Evolutionary conservation across 2,329 filamentous ascomycete species (phyloP).

Genomic region (Dryadomyces sulphureus): DNA sequence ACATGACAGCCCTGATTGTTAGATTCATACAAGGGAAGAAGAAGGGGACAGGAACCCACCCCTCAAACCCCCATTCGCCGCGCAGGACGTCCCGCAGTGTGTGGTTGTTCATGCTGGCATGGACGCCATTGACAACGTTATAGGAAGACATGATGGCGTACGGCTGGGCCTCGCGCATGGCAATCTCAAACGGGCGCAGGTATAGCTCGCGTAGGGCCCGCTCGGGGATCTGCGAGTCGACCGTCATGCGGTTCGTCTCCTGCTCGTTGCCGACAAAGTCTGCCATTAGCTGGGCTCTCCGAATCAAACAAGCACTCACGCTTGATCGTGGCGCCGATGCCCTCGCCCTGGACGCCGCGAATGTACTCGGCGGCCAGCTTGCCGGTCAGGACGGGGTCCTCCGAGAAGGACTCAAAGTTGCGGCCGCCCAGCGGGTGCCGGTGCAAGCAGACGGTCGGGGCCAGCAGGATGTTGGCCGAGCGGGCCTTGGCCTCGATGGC

Average conservation of each 20-base stretch:
- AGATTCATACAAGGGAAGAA: neutral
- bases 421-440: slow-evolving; percentile 67
- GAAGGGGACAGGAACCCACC: neutral
- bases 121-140: slow-evolving; percentile 29
- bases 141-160: slow-evolving; percentile 46
- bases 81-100: slow-evolving; percentile 4
- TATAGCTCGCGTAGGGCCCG: slow-evolving; percentile 48
- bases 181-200: slow-evolving; percentile 47
- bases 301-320: slow-evolving; percentile 18
- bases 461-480: slow-evolving; percentile 48
- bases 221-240: slow-evolving; percentile 31
- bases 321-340: slow-evolving; percentile 64
- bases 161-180: slow-evolving; percentile 35
- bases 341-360: slow-evolving; percentile 56
- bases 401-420: slow-evolving; percentile 77
- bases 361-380: slow-evolving; percentile 59
- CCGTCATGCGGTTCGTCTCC: slow-evolving; percentile 31
- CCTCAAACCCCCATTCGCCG: slow-evolving; percentile 3
- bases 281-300: neutral
- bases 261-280: slow-evolving; percentile 27
- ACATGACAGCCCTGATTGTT: slow-evolving; percentile 6
- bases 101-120: slow-evolving; percentile 4
- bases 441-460: slow-evolving; percentile 70
- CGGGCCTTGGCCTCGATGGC: slow-evolving; percentile 37
- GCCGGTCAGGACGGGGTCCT: slow-evolving; percentile 65